A percentile compares a stretch with the other conserved stretches of the same genome.
These are phyloP conservation scores for Penicillium canariense DNA, from an alignment of 495 filamentous ascomycete species.

Conservation along the genomic window DNA sequence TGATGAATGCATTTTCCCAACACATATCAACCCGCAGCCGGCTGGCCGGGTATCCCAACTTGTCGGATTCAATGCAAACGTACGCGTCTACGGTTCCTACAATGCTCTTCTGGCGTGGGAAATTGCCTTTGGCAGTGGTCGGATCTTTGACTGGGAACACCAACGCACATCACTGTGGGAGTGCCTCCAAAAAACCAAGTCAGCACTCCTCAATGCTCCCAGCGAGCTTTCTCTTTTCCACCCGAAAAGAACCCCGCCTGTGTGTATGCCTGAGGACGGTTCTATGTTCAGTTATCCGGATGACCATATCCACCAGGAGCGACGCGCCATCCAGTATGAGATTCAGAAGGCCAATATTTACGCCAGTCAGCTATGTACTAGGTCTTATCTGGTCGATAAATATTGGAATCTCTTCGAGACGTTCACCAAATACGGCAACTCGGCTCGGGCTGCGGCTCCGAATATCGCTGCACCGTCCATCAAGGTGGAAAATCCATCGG, in stretches of 20 bases:
- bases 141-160: conserved; percentile 68
- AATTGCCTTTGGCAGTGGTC: conserved; percentile 67
- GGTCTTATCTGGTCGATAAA: conserved; percentile 79
- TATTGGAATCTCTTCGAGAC: conserved; percentile 67
- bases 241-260: conserved; percentile 14
- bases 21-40: conserved; percentile 63
- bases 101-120: conserved; percentile 66
- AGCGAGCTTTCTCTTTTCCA: conserved; percentile 54
- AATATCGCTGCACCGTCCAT: conserved; percentile 12
- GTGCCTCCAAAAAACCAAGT: conserved; percentile 58
- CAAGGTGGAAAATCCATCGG: conserved; percentile 18
- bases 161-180: conserved; percentile 64
- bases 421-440: conserved; percentile 35
- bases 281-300: conserved; percentile 24
- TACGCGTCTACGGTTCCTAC: conserved; percentile 69
- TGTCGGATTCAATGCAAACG: conserved; percentile 74
- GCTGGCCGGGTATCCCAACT: conserved; percentile 58
- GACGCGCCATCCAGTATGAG: conserved; percentile 64
- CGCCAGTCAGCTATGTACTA: conserved; percentile 67
- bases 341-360: conserved; percentile 86
- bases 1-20: conserved; percentile 68
- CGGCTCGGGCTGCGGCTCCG: conserved; percentile 20
- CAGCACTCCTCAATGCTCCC: conserved; percentile 58
- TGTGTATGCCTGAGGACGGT: conserved; percentile 19
- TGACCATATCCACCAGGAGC: conserved; percentile 29